Base-by-base conservation (phyloP, 1,139 yeast genomes). In the Saccharomyces hybrid region DNA sequence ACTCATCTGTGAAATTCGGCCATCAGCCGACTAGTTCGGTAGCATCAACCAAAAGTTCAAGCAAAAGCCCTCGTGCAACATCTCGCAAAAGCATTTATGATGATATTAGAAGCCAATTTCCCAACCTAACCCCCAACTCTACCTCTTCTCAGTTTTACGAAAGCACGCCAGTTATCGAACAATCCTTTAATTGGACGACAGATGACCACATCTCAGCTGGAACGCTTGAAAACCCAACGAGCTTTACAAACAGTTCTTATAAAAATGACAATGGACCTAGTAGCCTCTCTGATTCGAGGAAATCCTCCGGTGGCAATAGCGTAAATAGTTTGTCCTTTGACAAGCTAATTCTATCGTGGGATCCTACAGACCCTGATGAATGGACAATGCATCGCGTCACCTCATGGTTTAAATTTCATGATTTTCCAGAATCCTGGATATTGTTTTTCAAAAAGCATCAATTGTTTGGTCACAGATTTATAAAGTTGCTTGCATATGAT, bases 341-440 rank as follows among this genome's bases (percentile, higher is more conserved):
- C 63, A 63, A 69, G 61, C 54, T 69, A 59, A 47, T 73, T 59
- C 59, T 72, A n/a, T 70, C 75, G 2, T 74, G 78, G 77, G 73
- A 73, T 50, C 75, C 75, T 0, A 70, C 74, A 13, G 70, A 69
- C 49, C 77, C 81, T 0, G 73, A 71, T 2, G 81, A 79, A 54
- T 89, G 97, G 97, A 81, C 86, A 4, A 74, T 81, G 61, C 80
- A 78, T 14, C 76, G 86, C 54, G 95, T 89, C 0, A 56, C 78
- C 0, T 68, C 72, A 49, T 90, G 96, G 96, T 75, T 90, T 30
- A 84, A 80, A 14, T 63, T 69, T 23, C 78, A 89, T 66, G 78
- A 79, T 34, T 90, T 90, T 69, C 86, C 87, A 59, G 78, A 77
- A 5, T 77, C 84, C 11, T 90, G 97, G 97, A 75, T 78, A 31